These are phyloP conservation scores for Arthrinium phaeospermum DNA, from an alignment of 2,329 filamentous ascomycete species.

Conservation along the genomic window DNA sequence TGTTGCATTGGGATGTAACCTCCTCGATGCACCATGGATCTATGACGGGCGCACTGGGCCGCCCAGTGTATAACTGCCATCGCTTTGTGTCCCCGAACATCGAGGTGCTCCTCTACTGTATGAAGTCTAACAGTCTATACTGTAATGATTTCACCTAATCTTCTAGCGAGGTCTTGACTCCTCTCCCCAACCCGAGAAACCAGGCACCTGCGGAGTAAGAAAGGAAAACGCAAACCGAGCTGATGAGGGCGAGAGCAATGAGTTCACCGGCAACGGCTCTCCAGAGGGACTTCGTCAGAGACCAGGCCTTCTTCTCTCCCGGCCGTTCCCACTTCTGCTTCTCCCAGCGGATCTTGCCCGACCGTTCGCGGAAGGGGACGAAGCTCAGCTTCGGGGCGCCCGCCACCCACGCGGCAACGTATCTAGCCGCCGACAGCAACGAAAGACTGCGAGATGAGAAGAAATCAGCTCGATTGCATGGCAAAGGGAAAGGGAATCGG, in stretches of 20 bases:
- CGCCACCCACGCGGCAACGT: background rate
- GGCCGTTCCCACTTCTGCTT: background rate
- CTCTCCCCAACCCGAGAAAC: background rate
- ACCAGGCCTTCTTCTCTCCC: background rate
- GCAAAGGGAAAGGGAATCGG: background rate
- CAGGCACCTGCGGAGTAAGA: background rate
- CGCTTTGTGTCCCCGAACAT: background rate
- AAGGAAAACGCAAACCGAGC: background rate
- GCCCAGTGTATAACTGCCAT: no score
- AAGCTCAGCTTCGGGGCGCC: background rate
- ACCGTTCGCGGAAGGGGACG: background rate
- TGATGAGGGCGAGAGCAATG: background rate
- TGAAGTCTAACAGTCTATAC: no score
- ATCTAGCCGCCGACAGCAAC: background rate
- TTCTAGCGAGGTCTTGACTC: background rate
- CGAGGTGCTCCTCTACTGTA: background rate
- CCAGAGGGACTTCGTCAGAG: background rate
- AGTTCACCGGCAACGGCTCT: background rate
- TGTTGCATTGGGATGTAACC: no score
- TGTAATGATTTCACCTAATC: background rate
- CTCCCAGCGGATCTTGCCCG: background rate
- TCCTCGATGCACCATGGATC: background rate
- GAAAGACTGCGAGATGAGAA: background rate
- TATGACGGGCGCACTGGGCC: no score
- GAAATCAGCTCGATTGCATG: background rate